phyloP scores from a whole-genome alignment of 345 rosid species.

The Ceriops tagal region DNA sequence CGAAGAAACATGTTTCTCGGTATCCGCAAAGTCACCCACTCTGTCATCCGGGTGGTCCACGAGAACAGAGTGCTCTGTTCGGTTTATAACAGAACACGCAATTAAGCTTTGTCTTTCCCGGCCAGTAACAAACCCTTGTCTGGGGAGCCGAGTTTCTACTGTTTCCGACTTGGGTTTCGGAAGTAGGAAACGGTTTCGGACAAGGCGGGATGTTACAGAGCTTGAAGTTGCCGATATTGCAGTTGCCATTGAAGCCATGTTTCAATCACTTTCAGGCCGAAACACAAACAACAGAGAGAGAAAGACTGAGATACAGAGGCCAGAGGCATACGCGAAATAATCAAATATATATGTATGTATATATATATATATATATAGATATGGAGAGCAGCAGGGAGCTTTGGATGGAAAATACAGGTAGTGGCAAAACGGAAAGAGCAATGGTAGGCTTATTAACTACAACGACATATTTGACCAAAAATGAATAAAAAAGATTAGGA shows the following conservation, averaged over 20 bases:
- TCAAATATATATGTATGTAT: too few relatives aligned
- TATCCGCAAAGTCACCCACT: neutral
- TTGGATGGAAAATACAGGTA: too few relatives aligned
- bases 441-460: too few relatives aligned
- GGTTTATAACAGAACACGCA: slow-evolving; percentile 12
- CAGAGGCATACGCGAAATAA: too few relatives aligned
- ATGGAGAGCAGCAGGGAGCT: too few relatives aligned
- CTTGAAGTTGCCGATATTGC: slow-evolving; percentile 14
- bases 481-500: too few relatives aligned
- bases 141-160: neutral
- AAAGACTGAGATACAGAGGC: too few relatives aligned
- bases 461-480: too few relatives aligned
- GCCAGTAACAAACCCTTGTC: neutral
- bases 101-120: slow-evolving; percentile 10
- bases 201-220: neutral
- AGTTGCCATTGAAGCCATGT: neutral
- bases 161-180: slow-evolving; percentile 7
- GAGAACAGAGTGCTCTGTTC: slow-evolving; percentile 2
- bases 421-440: too few relatives aligned
- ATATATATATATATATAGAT: too few relatives aligned
- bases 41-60: neutral
- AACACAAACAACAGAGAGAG: too few relatives aligned
- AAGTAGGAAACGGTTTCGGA: neutral
- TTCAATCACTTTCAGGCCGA: too few relatives aligned
- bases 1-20: slow-evolving; percentile 1